Conservation (phyloP, 345 rosid species). For the Salix exigua region DNA sequence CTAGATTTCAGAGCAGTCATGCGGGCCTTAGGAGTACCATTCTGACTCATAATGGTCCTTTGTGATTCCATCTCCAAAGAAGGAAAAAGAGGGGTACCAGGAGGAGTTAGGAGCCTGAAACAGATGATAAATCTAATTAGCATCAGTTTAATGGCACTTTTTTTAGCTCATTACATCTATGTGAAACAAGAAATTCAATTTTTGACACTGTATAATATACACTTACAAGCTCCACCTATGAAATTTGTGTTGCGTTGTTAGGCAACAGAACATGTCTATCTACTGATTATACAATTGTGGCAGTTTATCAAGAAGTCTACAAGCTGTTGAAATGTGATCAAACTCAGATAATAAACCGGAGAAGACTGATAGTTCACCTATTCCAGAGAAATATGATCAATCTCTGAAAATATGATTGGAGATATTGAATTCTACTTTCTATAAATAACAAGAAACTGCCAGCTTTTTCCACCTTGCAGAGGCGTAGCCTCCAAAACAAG, state of each 20-base stretch:
- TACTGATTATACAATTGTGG: not conserved
- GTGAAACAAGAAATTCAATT: conserved; percentile 4
- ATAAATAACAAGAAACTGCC: not conserved
- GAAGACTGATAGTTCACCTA: not conserved
- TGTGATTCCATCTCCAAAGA: conserved; percentile 93
- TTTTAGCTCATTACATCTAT: not conserved
- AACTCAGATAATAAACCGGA: not conserved
- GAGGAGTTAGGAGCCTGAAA: conserved; percentile 92
- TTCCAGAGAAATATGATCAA: not conserved
- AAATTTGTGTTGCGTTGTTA: not conserved
- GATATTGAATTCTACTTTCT: not conserved
- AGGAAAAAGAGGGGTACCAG: conserved; percentile 96
- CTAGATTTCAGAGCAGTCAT: conserved; percentile 64
- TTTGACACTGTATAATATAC: not conserved
- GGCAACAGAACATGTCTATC: not conserved
- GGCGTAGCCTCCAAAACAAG: not conserved
- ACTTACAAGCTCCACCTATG: not conserved
- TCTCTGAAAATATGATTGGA: not conserved
- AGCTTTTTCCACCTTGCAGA: not conserved
- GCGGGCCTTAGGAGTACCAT: conserved; percentile 60
- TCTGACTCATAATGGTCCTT: conserved; percentile 64
- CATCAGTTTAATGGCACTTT: conserved; percentile 2
- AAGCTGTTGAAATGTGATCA: not conserved
- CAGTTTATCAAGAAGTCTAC: not conserved
- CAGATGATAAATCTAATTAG: conserved; percentile 11